These are phyloP conservation scores for Apiotrichum montevideense DNA, from an alignment of 1,284 basidiomycete species.

Conservation along the genomic window DNA sequence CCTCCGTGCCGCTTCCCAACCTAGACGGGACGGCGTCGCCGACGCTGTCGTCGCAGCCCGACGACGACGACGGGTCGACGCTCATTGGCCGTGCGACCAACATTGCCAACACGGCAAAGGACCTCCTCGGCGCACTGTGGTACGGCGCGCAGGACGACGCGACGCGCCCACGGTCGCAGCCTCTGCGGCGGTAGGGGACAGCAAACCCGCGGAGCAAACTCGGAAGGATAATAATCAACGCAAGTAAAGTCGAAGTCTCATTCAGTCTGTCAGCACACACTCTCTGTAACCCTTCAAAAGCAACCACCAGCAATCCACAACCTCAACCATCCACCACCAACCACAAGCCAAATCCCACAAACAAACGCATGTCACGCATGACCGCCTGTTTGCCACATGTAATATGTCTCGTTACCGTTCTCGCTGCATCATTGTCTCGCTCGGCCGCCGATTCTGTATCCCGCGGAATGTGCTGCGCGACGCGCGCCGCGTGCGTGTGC, in stretches of 20 bases:
- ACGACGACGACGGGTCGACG: slow-evolving; percentile 36
- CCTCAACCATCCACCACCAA: no score
- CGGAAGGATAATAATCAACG: background rate
- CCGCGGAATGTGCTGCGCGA: no score
- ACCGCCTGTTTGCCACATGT: no score
- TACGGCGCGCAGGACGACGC: slow-evolving; percentile 29
- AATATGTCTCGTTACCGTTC: no score
- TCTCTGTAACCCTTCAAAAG: background rate
- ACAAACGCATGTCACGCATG: no score
- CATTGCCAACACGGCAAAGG: slow-evolving; percentile 47
- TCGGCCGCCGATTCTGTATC: no score
- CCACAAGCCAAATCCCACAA: no score
- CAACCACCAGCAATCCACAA: no score
- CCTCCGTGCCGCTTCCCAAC: no score
- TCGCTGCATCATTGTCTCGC: no score
- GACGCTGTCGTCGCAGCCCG: slow-evolving; percentile 14
- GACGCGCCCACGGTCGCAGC: background rate
- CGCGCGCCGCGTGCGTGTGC: no score
- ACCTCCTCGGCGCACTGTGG: slow-evolving; percentile 47
- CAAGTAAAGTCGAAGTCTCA: background rate
- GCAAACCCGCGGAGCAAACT: background rate
- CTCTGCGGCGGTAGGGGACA: background rate
- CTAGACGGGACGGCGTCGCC: background rate
- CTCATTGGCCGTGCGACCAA: slow-evolving; percentile 46
- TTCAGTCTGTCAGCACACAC: background rate